Evolutionary conservation across 768 basidiomycete species (phyloP), one percentile per base, ranked within the genome.

Genomic region (Chalciporus piperatus): DNA sequence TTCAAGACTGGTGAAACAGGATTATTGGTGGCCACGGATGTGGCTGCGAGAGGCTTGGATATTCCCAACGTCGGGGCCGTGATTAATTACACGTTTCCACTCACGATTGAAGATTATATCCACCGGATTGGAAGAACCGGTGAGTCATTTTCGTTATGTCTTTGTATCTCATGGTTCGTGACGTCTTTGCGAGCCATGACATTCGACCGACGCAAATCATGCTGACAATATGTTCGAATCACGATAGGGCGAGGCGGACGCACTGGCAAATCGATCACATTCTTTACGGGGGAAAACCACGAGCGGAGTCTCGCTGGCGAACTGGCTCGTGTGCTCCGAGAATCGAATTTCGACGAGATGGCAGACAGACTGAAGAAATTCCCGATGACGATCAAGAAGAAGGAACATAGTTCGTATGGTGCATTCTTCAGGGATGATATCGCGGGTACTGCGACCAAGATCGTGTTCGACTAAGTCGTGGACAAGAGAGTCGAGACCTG

Each of bases 331-430:
- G 92, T 99, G 37, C 76, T 98, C 48, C 74, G 87, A 47, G 97
- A 98, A 67, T 87, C 88, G 41, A 91, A 88, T 27, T 91, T 89
- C 56, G 82, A 87, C 50, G 81, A 85, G 43, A 83, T 88, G 58
- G 84, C 72, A 6, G 67, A 68, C 47, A 59, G 50, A 22, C 74
- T 97, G 71, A 82, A 85, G 52, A 84, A 85, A 62, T 98, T 97
- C 76, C 92, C 93, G 45, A 92, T 95, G 81, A 91, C 94, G 52
- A 92, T 98, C 74, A 97, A 96, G 77, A 98, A 98, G 79, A 92
- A 84, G 78, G 82, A 87, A 59, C 95, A 98, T 62, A 75, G 90
- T 17, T 87, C 82, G 38, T 98, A 97, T 60, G 95, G 95, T 5
- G 89, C 88, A 6, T 92, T 92, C 70, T 92, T 79, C 69, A 69